These are phyloP conservation scores for Suillus bovinus DNA, from an alignment of 768 basidiomycete genomes.

Conservation along the genomic window DNA sequence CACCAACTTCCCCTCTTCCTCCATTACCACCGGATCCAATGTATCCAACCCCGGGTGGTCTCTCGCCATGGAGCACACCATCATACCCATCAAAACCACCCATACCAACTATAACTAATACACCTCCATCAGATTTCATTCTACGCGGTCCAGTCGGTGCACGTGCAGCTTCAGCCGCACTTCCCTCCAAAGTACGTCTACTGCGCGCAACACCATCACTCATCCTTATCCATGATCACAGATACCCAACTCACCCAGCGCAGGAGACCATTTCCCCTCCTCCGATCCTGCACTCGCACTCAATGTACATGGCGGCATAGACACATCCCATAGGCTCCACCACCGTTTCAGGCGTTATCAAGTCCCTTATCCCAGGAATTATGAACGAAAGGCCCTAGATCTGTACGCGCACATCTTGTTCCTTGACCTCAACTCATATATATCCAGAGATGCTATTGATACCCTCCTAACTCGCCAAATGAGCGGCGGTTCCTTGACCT, in stretches of 20 bases:
- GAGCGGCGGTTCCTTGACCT: constrained; percentile 56
- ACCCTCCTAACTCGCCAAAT: constrained; percentile 53
- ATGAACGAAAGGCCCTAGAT: constrained; percentile 63
- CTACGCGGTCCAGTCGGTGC: neutral
- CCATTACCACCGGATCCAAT: neutral
- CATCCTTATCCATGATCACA: neutral
- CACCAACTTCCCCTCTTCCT: constrained; percentile 2
- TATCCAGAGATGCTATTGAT: constrained; percentile 68
- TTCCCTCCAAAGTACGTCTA: neutral
- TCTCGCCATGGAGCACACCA: neutral
- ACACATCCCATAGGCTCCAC: constrained; percentile 43
- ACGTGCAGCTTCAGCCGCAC: neutral
- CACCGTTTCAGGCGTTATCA: constrained; percentile 51
- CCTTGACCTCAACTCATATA: neutral
- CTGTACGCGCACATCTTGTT: constrained; percentile 46
- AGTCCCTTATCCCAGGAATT: constrained; percentile 71
- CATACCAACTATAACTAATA: neutral
- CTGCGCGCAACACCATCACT: neutral
- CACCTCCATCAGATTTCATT: neutral
- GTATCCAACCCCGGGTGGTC: neutral
- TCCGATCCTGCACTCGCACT: constrained; percentile 16
- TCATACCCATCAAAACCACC: neutral
- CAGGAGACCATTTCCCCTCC: neutral
- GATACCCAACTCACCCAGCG: neutral
- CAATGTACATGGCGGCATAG: constrained; percentile 28